Conservation (phyloP, 345 rosid species). For the Camelina hispida region DNA sequence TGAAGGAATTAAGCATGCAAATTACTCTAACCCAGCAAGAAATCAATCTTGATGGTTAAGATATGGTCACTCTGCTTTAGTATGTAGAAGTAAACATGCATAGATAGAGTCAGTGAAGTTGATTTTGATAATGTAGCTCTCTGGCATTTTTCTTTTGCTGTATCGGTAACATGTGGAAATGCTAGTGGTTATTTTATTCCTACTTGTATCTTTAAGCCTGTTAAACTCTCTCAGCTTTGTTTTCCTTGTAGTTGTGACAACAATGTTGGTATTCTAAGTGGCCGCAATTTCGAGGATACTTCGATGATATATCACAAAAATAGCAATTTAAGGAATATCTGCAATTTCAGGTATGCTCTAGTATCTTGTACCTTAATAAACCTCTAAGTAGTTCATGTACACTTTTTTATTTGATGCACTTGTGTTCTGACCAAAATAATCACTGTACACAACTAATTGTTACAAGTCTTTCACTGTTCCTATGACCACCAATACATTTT, state of each 20-base stretch:
- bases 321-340: conserved; percentile 58
- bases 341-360: conserved; percentile 65
- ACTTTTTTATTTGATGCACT: no score
- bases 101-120: not conserved
- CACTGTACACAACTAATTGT: no score
- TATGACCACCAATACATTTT: not conserved
- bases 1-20: not conserved
- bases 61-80: no score
- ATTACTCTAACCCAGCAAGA: no score
- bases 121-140: not conserved
- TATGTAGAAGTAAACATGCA: conserved; percentile 6
- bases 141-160: not conserved
- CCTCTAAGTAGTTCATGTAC: no score
- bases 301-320: conserved; percentile 61
- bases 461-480: not conserved
- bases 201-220: not conserved
- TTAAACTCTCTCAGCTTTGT: conserved; percentile 1
- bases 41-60: no score
- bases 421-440: no score
- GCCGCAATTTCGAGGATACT: conserved; percentile 55
- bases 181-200: conserved; percentile 1
- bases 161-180: conserved; percentile 5
- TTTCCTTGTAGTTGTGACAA: conserved; percentile 61
- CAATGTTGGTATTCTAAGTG: conserved; percentile 59
- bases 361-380: conserved; percentile 8